Conservation (phyloP, 768 basidiomycete species). For the Pleurotus tuoliensis region DNA sequence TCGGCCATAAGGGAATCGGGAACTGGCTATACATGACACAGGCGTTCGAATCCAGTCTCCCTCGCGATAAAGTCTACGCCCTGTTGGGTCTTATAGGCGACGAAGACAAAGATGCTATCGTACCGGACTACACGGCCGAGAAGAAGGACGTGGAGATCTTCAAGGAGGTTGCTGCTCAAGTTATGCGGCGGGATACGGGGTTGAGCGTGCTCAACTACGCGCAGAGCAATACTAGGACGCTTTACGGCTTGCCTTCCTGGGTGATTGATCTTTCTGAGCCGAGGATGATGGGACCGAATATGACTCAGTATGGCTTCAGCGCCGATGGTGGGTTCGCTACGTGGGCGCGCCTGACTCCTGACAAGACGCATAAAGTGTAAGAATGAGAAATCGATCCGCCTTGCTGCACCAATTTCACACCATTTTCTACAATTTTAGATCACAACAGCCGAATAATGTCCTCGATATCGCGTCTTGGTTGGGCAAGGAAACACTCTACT, state of each 20-base stretch:
- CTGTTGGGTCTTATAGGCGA: not conserved
- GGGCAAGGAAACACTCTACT: not conserved
- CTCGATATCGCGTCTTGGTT: not conserved
- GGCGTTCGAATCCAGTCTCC: not conserved
- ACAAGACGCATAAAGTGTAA: not conserved
- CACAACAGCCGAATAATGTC: not conserved
- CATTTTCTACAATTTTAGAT: not conserved
- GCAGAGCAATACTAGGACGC: not conserved
- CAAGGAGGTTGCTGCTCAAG: not conserved
- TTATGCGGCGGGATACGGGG: not conserved
- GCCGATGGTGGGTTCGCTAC: not conserved
- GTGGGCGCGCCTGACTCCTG: not conserved
- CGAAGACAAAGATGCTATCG: not conserved
- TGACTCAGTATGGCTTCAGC: not conserved
- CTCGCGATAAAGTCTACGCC: not conserved
- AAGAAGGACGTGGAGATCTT: not conserved
- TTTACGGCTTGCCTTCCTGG: not conserved
- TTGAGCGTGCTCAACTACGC: not conserved
- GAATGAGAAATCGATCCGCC: not conserved
- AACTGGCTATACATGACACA: slow-evolving; percentile 1
- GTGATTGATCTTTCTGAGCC: not conserved
- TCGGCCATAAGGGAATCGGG: not conserved
- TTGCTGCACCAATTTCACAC: not conserved
- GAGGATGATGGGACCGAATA: not conserved
- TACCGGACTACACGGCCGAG: not conserved